A percentile compares a stretch with the other conserved stretches of the same genome.
Evolutionary conservation across 257 asterid species (phyloP).

Genomic region (Ilex asprella): DNA sequence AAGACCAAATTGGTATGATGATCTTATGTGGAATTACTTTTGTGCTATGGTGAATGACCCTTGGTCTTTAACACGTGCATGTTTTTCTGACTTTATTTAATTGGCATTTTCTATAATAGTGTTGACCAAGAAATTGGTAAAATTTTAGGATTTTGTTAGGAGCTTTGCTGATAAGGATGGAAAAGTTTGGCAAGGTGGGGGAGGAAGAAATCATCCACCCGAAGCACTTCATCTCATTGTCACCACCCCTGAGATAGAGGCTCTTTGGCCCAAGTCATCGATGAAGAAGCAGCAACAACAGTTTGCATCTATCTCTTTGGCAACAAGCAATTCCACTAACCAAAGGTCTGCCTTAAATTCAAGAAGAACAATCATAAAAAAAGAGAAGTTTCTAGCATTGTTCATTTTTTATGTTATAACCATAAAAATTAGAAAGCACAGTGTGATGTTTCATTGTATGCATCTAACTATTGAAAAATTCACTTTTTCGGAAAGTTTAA

Average conservation of each 20-base stretch:
- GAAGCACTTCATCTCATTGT: constrained; percentile 90
- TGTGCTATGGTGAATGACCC: too few relatives aligned
- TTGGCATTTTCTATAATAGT: too few relatives aligned
- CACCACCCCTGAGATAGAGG: constrained; percentile 89
- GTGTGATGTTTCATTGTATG: too few relatives aligned
- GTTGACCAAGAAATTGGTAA: constrained; percentile 15
- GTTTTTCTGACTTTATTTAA: too few relatives aligned
- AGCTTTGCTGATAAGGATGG: constrained; percentile 83
- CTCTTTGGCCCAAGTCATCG: constrained; percentile 93
- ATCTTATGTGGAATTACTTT: not conserved
- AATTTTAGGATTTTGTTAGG: constrained; percentile 55
- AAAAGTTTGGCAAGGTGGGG: constrained; percentile 90
- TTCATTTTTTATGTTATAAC: too few relatives aligned
- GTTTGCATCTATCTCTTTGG: constrained; percentile 58
- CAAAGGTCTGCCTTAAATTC: constrained; percentile 62
- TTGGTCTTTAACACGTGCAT: too few relatives aligned
- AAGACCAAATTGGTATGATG: not conserved
- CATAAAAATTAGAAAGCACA: too few relatives aligned
- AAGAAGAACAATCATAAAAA: too few relatives aligned
- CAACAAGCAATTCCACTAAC: constrained; percentile 53
- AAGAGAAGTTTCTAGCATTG: too few relatives aligned
- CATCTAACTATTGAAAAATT: too few relatives aligned
- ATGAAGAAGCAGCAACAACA: constrained; percentile 94
- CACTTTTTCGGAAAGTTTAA: too few relatives aligned
- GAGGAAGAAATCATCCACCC: constrained; percentile 96